These are phyloP conservation scores for Digitaria exilis DNA, from an alignment of 202 grass and related monocot species.

Conservation along the genomic window DNA sequence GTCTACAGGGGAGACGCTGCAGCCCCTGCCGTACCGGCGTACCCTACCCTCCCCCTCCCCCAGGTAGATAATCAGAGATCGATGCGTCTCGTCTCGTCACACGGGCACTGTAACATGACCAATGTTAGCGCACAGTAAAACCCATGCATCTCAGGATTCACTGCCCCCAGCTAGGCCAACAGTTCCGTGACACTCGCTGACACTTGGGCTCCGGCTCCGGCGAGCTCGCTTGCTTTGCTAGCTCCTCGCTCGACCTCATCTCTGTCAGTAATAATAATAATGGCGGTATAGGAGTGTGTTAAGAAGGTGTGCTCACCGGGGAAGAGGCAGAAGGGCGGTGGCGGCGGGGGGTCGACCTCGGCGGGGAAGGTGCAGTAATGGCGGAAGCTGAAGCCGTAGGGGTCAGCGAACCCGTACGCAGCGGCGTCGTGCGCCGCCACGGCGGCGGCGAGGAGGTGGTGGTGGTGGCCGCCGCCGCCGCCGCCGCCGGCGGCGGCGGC, in stretches of 20 bases:
- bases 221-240: not conserved
- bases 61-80: not conserved
- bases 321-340: constrained; percentile 37
- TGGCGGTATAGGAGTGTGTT: not conserved
- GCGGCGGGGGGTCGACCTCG: constrained; percentile 8
- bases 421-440: constrained; percentile 31
- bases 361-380: constrained; percentile 39
- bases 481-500: not conserved
- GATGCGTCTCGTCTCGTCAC: not conserved
- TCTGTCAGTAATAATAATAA: not conserved
- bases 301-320: constrained; percentile 31
- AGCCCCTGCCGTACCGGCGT: not conserved
- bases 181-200: constrained; percentile 2
- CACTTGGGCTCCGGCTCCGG: not conserved
- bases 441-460: not conserved
- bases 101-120: not conserved
- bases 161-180: not conserved
- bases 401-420: not conserved
- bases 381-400: constrained; percentile 34
- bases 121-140: not conserved
- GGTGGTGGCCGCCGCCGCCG: not conserved
- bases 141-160: not conserved
- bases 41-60: too few relatives aligned
- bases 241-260: too few relatives aligned
- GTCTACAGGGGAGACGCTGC: not conserved